phyloP scores from a whole-genome alignment of 768 basidiomycete genomes.

The Cubamyces sp. region DNA sequence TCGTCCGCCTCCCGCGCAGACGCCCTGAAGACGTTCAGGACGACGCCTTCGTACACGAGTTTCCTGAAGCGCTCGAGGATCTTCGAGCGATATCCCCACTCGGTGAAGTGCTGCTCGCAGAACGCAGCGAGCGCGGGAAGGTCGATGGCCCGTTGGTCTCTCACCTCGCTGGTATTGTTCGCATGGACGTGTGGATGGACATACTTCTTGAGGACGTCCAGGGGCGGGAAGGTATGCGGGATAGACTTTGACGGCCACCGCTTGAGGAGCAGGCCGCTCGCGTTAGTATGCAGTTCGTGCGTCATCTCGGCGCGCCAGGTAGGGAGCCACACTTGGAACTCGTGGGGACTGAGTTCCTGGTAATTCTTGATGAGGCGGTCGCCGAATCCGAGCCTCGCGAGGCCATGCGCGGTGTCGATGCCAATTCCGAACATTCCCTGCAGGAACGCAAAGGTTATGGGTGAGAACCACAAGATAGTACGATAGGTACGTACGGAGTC shows the following conservation, averaged over 20 bases:
- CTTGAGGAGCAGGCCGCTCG: conserved; percentile 26
- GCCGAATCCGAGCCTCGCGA: conserved; percentile 35
- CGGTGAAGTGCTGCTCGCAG: conserved; percentile 35
- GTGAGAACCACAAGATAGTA: not conserved
- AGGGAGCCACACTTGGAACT: conserved; percentile 28
- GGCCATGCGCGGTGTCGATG: conserved; percentile 28
- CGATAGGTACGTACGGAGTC: conserved; percentile 28
- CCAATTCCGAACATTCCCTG: conserved; percentile 32
- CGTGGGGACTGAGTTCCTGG: conserved; percentile 10
- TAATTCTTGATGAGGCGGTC: conserved; percentile 32
- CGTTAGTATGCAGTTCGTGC: conserved; percentile 33
- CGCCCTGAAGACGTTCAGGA: conserved; percentile 30
- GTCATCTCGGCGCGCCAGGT: conserved; percentile 32
- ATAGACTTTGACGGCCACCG: conserved; percentile 21
- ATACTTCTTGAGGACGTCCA: conserved; percentile 31
- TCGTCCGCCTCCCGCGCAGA: conserved; percentile 38
- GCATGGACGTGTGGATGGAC: conserved; percentile 25
- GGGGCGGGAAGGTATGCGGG: conserved; percentile 29
- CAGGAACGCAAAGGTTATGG: not conserved
- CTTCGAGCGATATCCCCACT: conserved; percentile 30
- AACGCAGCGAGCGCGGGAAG: conserved; percentile 30
- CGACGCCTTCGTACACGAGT: conserved; percentile 30
- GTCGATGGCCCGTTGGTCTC: conserved; percentile 30
- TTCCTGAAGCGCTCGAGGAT: conserved; percentile 31
- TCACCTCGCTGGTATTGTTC: conserved; percentile 24